Evolutionary conservation across 192 early-diverging fungal species (phyloP), one percentile per base, ranked within the genome.

Genomic region (Podochytrium sp.): DNA sequence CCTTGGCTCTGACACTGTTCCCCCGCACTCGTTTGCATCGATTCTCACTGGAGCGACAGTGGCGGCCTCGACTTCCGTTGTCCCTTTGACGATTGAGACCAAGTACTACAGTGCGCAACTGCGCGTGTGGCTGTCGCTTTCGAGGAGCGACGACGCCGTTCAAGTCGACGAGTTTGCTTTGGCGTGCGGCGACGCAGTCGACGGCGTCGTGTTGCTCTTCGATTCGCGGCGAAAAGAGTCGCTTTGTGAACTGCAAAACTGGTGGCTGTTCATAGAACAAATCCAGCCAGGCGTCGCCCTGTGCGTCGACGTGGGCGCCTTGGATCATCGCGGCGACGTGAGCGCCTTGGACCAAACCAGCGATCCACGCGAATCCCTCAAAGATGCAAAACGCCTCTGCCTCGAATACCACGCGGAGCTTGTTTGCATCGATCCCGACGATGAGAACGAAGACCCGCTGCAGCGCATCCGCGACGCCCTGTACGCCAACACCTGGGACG

Each of bases 401-500:
- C 10, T 20, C n/a, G n/a, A 16, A 47, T 10, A 16, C 10, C 10
- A 47, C 43, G 10, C 43, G 10, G n/a, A 16, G 12, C 10, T 47
- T 20, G 10, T 20, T 47, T 47, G 43, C 43, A 20, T 20, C 43
- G n/a, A 47, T 47, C 7, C 23, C 52, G 52, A 18, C 5, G 52
- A 55, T 27, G 52, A 55, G 7, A 29, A 29, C 12, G 52, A 55
- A 23, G 52, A 55, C 30, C 0, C 59, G 12, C 5, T 57, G 2
- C 27, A 20, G 6, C 53, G 69, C 39, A 37, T 71, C 27, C 12
- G 34, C 4, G 52, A 71, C 40, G 69, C 69, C 12, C 37, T 71
- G 14, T 29, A 71, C 39, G 69, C 69, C 39, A 57, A 71, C 38
- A 34, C n/a, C 25, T 71, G 69, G 69, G 69, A 39, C n/a, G 69